phyloP scores from a whole-genome alignment of 1,139 yeast species.

The Magnusiomyces ingens region DNA sequence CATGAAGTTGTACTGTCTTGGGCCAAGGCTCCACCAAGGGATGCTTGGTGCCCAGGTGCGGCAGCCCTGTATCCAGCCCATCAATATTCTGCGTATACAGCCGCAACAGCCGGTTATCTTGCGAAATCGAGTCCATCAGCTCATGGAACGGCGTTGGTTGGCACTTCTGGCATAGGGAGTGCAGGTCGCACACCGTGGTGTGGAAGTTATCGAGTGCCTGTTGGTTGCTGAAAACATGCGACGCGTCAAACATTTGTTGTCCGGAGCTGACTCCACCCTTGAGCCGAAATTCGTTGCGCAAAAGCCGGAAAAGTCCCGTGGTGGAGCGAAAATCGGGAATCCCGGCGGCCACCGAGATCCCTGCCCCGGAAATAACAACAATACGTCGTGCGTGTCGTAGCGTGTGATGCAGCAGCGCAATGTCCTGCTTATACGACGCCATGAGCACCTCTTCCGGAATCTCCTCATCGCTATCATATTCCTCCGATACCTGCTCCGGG shows the following conservation, averaged over 20 bases:
- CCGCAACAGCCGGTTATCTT: constrained; percentile 57
- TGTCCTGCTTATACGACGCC: constrained; percentile 6
- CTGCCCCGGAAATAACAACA: constrained; percentile 68
- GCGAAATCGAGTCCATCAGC: constrained; percentile 52
- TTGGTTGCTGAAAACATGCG: constrained; percentile 58
- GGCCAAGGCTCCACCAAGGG: constrained; percentile 45
- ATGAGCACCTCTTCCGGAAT: constrained; percentile 6
- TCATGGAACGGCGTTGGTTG: constrained; percentile 69
- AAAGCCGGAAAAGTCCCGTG: constrained; percentile 64
- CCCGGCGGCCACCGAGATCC: constrained; percentile 84
- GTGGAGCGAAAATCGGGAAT: constrained; percentile 84
- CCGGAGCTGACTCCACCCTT: constrained; percentile 44
- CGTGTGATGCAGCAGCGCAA: constrained; percentile 27
- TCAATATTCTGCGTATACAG: constrained; percentile 50
- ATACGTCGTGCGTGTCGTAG: constrained; percentile 35
- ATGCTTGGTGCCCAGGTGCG: constrained; percentile 43
- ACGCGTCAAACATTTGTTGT: constrained; percentile 72
- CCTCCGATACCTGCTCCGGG: not conserved
- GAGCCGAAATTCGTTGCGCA: constrained; percentile 40
- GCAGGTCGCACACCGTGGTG: constrained; percentile 61
- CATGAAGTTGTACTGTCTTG: constrained; percentile 67
- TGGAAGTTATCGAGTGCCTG: constrained; percentile 60
- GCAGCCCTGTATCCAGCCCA: constrained; percentile 39
- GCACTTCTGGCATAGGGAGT: constrained; percentile 49
- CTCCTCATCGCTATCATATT: constrained; percentile 1